A percentile compares a stretch with the other conserved stretches of the same genome.
Conservation (phyloP, 169 alveolate species). For the Cryptosporidium felis region DNA sequence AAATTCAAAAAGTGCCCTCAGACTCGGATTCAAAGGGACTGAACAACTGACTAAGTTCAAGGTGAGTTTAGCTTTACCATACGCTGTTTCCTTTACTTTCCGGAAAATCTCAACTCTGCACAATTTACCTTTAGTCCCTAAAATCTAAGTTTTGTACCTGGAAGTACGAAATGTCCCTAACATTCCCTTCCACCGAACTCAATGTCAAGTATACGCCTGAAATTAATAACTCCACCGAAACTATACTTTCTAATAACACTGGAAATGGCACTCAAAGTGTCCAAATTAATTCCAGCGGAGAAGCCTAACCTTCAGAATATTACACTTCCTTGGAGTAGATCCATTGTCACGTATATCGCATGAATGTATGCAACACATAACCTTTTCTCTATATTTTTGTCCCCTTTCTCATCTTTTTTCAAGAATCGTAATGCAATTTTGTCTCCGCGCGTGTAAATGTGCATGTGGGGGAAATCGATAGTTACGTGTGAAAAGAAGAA, state of each 20-base stretch:
- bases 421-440: too few relatives aligned
- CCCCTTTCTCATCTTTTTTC: too few relatives aligned
- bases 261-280: not conserved
- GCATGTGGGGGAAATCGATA: too few relatives aligned
- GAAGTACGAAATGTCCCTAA: constrained; percentile 60
- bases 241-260: not conserved
- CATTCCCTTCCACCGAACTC: constrained; percentile 19
- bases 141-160: constrained; percentile 32
- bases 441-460: too few relatives aligned
- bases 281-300: too few relatives aligned
- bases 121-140: not conserved
- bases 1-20: constrained; percentile 29
- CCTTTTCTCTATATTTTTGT: too few relatives aligned
- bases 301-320: too few relatives aligned
- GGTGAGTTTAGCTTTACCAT: constrained; percentile 11
- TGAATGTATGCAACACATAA: too few relatives aligned
- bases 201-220: constrained; percentile 30
- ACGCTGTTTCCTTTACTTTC: not conserved
- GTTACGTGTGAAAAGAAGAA: too few relatives aligned
- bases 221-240: not conserved
- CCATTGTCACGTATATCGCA: too few relatives aligned
- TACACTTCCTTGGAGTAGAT: too few relatives aligned
- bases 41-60: constrained; percentile 3
- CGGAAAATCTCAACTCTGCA: not conserved
- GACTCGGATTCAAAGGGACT: constrained; percentile 23